Evolutionary conservation across 768 basidiomycete species (phyloP).

Genomic region (Lactarius sp.): DNA sequence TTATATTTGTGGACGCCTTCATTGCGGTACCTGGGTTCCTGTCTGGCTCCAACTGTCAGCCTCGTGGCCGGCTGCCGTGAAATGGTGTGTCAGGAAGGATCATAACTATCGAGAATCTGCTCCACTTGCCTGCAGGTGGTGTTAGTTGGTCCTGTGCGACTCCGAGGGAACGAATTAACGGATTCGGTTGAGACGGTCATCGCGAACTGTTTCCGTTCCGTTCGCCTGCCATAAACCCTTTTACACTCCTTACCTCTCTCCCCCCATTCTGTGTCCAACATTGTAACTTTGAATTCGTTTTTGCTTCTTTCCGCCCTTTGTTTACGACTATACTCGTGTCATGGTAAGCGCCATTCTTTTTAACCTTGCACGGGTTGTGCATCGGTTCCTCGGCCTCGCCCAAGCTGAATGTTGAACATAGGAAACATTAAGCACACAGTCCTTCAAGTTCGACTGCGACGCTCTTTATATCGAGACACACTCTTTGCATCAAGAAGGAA

Average conservation of each 20-base stretch:
- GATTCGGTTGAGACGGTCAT: background rate
- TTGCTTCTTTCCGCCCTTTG: background rate
- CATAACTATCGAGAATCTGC: constrained; percentile 14
- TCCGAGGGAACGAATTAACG: constrained; percentile 10
- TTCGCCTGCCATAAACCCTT: background rate
- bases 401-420: background rate
- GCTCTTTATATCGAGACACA: constrained; percentile 26
- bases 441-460: constrained; percentile 23
- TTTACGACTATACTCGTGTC: background rate
- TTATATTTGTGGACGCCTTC: background rate
- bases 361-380: background rate
- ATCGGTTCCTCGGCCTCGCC: background rate
- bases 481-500: constrained; percentile 24
- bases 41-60: background rate
- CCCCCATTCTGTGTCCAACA: background rate
- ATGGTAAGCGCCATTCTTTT: constrained; percentile 9
- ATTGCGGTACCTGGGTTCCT: background rate
- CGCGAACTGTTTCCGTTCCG: background rate
- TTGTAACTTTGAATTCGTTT: background rate
- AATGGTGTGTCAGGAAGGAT: constrained; percentile 12
- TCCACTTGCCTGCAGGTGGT: constrained; percentile 10
- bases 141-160: constrained; percentile 8
- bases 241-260: background rate
- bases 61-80: constrained; percentile 12
- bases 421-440: constrained; percentile 20